Evolutionary conservation across 768 basidiomycete species (phyloP), one percentile per base, ranked within the genome.

Genomic region (Auriscalpium microsporum): DNA sequence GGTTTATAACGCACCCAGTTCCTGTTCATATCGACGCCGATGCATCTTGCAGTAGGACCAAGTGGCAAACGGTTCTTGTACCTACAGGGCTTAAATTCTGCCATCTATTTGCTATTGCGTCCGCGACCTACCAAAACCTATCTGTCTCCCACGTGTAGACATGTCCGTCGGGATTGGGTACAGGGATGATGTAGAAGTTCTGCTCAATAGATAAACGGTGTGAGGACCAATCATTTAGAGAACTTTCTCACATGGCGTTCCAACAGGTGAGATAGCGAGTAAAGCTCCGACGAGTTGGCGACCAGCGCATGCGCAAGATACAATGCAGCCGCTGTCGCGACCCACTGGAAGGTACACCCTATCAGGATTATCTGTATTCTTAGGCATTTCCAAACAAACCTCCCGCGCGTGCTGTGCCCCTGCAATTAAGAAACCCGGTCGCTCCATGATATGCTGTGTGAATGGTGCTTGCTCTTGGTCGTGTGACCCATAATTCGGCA

Each of bases 321-420:
- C 10, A 87, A 72, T 0, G 86, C 73, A 0, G 89, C 79, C 0
- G 89, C 77, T 0, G 87, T 83, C 3, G 89, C 84, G 51, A 94
- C 78, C 91, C 91, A 94, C 85, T 90, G 50, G 37, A 45, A 17
- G 34, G 34, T 48, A 28, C 37, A 28, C 13, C 21, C 16, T 38
- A 42, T n/a, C n/a, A 33, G 21, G 57, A 46, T 17, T 45, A 34
- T 11, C 10, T 34, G 40, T 42, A 10, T 37, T 51, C 55, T 54
- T 53, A 58, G n/a, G 10, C 28, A 37, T 11, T 10, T 53, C 34
- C 19, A 53, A 4, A 68, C 80, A 35, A 49, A 84, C 86, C 75
- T 88, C 88, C 46, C 88, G 73, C 16, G 84, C 86, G 65, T 91
- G 88, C 63, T 86, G 86, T 0, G 86, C 84, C 14, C 86, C 85